Percentiles rank a stretch among this genome's conserved stretches.
Conservation (phyloP, 2,329 filamentous ascomycete species). For the Pseudofabraea citricarpa region DNA sequence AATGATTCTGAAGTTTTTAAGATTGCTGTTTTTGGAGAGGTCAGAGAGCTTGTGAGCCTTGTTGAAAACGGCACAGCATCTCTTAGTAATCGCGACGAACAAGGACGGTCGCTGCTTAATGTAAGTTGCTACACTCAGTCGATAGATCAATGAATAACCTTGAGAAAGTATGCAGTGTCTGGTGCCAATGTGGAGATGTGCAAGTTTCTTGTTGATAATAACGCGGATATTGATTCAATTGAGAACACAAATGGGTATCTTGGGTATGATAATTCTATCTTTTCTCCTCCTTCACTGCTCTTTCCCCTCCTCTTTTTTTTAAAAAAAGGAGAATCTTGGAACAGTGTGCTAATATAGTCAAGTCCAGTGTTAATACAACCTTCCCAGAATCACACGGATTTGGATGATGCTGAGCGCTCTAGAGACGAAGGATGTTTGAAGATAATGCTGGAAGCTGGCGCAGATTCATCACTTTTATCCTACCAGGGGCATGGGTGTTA, state of each 20-base stretch:
- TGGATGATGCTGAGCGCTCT: background rate
- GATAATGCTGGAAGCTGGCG: constrained; percentile 9
- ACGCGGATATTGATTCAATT: constrained; percentile 11
- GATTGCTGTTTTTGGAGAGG: constrained; percentile 4
- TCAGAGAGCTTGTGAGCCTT: constrained; percentile 1
- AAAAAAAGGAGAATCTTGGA: no score
- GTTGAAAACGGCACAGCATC: constrained; percentile 5
- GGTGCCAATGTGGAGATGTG: constrained; percentile 5
- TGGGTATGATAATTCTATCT: no score
- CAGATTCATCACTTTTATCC: constrained; percentile 7
- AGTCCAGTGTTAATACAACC: no score
- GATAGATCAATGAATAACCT: constrained; percentile 2
- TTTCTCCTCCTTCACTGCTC: background rate
- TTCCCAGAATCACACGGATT: background rate
- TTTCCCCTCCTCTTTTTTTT: background rate
- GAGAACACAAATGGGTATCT: background rate
- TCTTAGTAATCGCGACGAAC: constrained; percentile 6
- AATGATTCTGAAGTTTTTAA: constrained; percentile 9
- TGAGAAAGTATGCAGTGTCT: constrained; percentile 7
- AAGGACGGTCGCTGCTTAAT: constrained; percentile 10
- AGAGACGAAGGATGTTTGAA: constrained; percentile 6
- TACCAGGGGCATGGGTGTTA: background rate
- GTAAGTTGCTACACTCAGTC: constrained; percentile 6
- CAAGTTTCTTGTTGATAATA: constrained; percentile 9
- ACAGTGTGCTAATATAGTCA: constrained; percentile 4